A percentile compares a stretch with the other conserved stretches of the same genome.
Evolutionary conservation across 805 yeast genomes (phyloP).

Genomic region (Saccharomycopsis sp.): DNA sequence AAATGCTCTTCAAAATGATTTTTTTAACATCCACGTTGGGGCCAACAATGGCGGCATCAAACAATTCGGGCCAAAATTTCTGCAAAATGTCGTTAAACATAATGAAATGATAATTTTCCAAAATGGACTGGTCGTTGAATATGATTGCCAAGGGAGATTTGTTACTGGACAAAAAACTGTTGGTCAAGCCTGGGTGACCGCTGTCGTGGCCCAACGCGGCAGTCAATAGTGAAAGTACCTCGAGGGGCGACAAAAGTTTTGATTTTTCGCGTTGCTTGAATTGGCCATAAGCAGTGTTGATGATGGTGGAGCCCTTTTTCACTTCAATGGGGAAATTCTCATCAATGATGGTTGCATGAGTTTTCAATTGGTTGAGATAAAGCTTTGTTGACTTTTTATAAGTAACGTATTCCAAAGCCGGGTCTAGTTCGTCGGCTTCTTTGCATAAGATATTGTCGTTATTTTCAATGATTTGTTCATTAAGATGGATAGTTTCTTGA

Average conservation of each 20-base stretch:
- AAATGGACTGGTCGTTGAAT: constrained; percentile 57
- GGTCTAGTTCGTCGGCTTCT: constrained; percentile 19
- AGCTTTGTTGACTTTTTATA: constrained; percentile 15
- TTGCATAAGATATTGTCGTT: constrained; percentile 15
- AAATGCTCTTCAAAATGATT: constrained; percentile 36
- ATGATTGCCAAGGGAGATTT: constrained; percentile 54
- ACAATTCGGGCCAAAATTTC: constrained; percentile 43
- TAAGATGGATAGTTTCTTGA: constrained; percentile 1
- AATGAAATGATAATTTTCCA: constrained; percentile 76
- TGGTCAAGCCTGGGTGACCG: constrained; percentile 96
- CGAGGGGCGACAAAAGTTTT: constrained; percentile 28
- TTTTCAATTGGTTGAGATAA: constrained; percentile 15
- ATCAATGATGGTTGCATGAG: constrained; percentile 12
- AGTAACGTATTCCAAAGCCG: constrained; percentile 13
- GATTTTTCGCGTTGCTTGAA: background rate
- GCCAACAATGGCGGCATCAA: constrained; percentile 5
- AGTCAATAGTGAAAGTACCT: constrained; percentile 53
- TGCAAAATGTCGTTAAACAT: constrained; percentile 45
- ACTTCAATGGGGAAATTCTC: constrained; percentile 5
- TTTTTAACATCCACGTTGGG: constrained; percentile 22
- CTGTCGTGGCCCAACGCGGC: constrained; percentile 93
- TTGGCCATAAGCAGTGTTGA: constrained; percentile 5
- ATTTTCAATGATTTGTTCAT: constrained; percentile 22
- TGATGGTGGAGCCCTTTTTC: background rate
- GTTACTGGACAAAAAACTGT: constrained; percentile 52